phyloP scores from a whole-genome alignment of 495 filamentous ascomycete species.

The Penicillium pulvis region DNA sequence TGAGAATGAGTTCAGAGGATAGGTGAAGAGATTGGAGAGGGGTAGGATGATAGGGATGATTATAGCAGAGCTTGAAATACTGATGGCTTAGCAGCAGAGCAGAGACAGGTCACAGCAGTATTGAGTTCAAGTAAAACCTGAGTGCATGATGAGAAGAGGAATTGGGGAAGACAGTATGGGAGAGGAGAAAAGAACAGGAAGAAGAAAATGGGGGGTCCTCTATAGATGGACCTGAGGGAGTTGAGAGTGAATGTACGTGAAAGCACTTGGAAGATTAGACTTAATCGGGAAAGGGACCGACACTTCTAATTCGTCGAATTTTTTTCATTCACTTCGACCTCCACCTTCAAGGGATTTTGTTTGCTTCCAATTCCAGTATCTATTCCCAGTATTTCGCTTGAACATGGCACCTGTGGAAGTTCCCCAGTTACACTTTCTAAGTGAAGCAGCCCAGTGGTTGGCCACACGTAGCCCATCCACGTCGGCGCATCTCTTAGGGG shows the following conservation, averaged over 20 bases:
- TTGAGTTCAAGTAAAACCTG: background rate
- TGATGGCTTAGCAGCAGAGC: background rate
- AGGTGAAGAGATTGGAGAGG: background rate
- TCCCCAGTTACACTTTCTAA: slow-evolving; percentile 46
- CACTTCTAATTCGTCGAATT: slow-evolving; percentile 1
- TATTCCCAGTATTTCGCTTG: background rate
- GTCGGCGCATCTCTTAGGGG: slow-evolving; percentile 48
- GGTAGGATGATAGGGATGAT: background rate
- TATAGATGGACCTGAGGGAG: background rate
- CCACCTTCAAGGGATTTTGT: too few species aligned
- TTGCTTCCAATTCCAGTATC: too few species aligned
- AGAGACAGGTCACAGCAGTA: background rate
- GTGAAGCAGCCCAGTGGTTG: slow-evolving; percentile 46
- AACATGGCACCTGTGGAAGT: slow-evolving; percentile 37
- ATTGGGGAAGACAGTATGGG: background rate
- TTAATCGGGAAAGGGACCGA: background rate
- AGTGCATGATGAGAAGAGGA: background rate
- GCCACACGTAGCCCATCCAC: slow-evolving; percentile 46
- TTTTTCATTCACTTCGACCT: slow-evolving; percentile 1
- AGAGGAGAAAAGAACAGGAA: background rate
- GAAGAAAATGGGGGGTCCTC: background rate
- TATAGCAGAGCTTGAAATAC: background rate
- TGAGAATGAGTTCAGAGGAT: background rate
- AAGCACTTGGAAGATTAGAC: background rate
- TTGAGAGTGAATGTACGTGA: background rate